These are phyloP conservation scores for Thelonectria olida DNA, from an alignment of 2,329 filamentous ascomycete genomes.

Conservation along the genomic window DNA sequence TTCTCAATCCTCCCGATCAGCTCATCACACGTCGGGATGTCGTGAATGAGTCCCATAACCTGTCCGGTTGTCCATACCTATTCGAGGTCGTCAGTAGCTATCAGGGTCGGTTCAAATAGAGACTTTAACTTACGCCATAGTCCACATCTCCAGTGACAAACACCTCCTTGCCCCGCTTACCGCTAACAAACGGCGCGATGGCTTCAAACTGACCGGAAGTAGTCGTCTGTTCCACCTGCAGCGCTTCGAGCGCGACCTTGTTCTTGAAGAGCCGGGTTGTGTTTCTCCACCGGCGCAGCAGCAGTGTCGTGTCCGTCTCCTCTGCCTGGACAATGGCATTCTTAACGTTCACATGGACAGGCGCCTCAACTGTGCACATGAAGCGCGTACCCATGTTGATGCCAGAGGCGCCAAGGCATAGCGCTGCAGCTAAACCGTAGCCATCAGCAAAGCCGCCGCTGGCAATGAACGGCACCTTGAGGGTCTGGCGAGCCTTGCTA, in stretches of 20 bases:
- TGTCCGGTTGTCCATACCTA: slow-evolving; percentile 97
- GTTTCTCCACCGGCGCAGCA: slow-evolving; percentile 92
- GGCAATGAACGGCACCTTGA: slow-evolving; percentile 91
- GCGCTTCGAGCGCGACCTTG: slow-evolving; percentile 82
- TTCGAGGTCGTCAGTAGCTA: background rate
- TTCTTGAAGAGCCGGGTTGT: slow-evolving; percentile 90
- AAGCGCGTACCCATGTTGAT: slow-evolving; percentile 99
- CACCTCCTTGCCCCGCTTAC: slow-evolving; percentile 89
- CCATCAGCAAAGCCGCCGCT: slow-evolving; percentile 96
- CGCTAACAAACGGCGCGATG: slow-evolving; percentile 86
- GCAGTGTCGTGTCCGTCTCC: slow-evolving; percentile 90
- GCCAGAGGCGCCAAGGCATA: slow-evolving; percentile 89
- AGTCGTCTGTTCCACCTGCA: slow-evolving; percentile 85
- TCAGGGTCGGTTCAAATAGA: too few relatives aligned
- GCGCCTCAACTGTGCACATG: slow-evolving; percentile 94
- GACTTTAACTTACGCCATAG: slow-evolving; percentile 79
- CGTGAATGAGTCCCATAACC: slow-evolving; percentile 88
- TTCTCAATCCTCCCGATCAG: slow-evolving; percentile 78
- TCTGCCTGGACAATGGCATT: slow-evolving; percentile 86
- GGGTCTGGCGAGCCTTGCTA: slow-evolving; percentile 81
- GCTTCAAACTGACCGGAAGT: slow-evolving; percentile 88
- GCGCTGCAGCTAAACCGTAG: slow-evolving; percentile 87
- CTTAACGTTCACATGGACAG: slow-evolving; percentile 94
- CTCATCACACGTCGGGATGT: slow-evolving; percentile 79
- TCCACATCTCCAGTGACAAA: slow-evolving; percentile 93